Evolutionary conservation across 2,329 filamentous ascomycete species (phyloP).

Genomic region (Pyricularia pennisetigena): DNA sequence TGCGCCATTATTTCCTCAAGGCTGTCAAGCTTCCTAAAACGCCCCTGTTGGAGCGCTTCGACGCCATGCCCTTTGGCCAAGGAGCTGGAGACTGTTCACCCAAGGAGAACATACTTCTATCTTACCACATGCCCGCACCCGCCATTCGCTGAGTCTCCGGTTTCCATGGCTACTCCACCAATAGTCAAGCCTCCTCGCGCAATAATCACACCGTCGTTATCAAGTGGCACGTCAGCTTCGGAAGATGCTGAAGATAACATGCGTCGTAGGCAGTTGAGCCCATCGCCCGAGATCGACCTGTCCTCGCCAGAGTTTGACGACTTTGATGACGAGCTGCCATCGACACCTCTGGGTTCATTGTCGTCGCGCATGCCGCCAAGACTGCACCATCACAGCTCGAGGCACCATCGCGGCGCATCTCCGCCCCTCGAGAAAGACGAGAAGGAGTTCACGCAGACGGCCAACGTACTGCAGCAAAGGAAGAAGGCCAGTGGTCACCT

Average conservation of each 20-base stretch:
- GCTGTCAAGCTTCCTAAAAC: constrained; percentile 81
- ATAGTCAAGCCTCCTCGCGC: constrained; percentile 37
- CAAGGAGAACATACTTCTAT: constrained; percentile 93
- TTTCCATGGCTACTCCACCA: constrained; percentile 11
- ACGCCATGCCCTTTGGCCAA: constrained; percentile 84
- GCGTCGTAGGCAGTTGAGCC: constrained; percentile 61
- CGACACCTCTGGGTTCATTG: constrained; percentile 55
- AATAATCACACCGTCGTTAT: constrained; percentile 77
- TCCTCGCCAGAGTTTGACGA: constrained; percentile 81
- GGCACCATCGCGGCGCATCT: constrained; percentile 59
- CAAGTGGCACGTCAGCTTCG: constrained; percentile 54
- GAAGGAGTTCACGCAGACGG: constrained; percentile 93
- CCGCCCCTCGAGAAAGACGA: constrained; percentile 90
- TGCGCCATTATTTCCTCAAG: constrained; percentile 92
- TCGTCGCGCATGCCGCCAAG: constrained; percentile 26
- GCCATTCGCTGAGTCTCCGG: constrained; percentile 58
- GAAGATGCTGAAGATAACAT: constrained; percentile 61
- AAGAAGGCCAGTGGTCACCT: constrained; percentile 43
- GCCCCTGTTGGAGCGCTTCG: constrained; percentile 66
- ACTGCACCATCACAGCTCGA: constrained; percentile 21
- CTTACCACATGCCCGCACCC: constrained; percentile 81
- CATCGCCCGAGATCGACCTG: constrained; percentile 87
- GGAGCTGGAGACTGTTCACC: constrained; percentile 84
- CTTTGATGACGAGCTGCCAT: constrained; percentile 45
- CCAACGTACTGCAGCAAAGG: constrained; percentile 69